These are phyloP conservation scores for Aureobasidium sp. DNA, from an alignment of 2,329 filamentous ascomycete genomes.

Conservation along the genomic window DNA sequence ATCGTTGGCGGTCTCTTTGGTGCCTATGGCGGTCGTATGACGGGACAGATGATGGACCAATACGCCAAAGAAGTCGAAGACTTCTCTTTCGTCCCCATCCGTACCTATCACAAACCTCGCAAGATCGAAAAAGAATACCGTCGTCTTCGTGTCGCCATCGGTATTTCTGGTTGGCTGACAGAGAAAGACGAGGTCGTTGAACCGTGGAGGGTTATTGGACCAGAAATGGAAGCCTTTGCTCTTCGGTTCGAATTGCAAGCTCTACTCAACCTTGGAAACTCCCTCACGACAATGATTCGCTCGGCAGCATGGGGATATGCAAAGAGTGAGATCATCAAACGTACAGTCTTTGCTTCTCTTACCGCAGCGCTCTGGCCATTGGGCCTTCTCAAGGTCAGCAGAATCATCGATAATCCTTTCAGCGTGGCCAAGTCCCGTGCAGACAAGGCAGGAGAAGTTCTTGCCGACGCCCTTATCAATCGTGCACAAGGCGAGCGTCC, in stretches of 20 bases:
- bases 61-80: conserved; percentile 81
- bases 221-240: conserved; percentile 67
- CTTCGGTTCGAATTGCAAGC: conserved; percentile 76
- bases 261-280: conserved; percentile 66
- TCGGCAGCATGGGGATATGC: conserved; percentile 74
- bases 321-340: conserved; percentile 65
- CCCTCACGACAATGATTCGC: conserved; percentile 67
- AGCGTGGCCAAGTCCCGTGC: conserved; percentile 29
- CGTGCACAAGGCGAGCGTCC: conserved; percentile 33
- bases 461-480: conserved; percentile 33
- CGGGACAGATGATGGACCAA: conserved; percentile 77
- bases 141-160: conserved; percentile 67
- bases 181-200: conserved; percentile 62
- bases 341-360: conserved; percentile 39
- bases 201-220: conserved; percentile 71
- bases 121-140: conserved; percentile 41
- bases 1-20: conserved; percentile 82
- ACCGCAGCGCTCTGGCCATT: conserved; percentile 42
- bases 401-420: conserved; percentile 33
- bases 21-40: conserved; percentile 79
- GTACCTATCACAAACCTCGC: conserved; percentile 45
- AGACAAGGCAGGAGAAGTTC: conserved; percentile 30
- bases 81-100: conserved; percentile 74
- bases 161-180: conserved; percentile 72
- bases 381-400: conserved; percentile 35